Base-by-base conservation (phyloP, 257 asterid species). In the Nicotiana noctiflora region DNA sequence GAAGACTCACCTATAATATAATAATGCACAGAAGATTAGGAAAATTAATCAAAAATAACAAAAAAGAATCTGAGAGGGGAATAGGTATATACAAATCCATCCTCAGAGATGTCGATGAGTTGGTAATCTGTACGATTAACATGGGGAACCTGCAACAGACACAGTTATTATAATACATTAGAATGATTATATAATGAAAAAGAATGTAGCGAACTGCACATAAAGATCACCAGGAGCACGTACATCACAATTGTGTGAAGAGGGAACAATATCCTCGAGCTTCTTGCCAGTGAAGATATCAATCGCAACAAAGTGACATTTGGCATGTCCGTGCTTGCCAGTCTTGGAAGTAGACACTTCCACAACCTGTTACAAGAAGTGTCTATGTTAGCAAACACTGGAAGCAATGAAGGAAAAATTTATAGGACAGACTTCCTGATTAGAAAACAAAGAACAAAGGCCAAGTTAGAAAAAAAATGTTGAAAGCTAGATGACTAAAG, bases 261-360 rank as follows among this genome's bases (percentile, higher is more conserved):
- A 93, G 44, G 98, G 96, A 17, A 93, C 98, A 63, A 93, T 93
- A 89, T 93, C 98, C 78, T 93, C 98, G 6, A 93, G 97, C 88
- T 93, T 93, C 92, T 93, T 93, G 25, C 86, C 86, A 64, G 89
- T 93, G 91, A 93, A 93, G 83, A 93, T 93, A 85, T 93, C 98
- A 65, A 92, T 93, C 4, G 77, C 96, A 53, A 93, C 98, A 85
- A 93, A 93, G 87, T 93, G 98, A 81, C 98, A 93, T 76, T 93
- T 93, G 3, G 98, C 98, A 21, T 93, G 97, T 0, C 98, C 97
- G 19, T 93, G 97, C 97, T 92, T 93, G 64, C 98, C 98, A 12
- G 98, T 93, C 86, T 93, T 93, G 90, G 98, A 93, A 61, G 98
- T 93, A 9, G 97, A 93, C 72, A 93, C 98, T 84, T 93, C 96